Evolutionary conservation across 805 yeast genomes (phyloP).

Genomic region (Lipomyces lipofer): DNA sequence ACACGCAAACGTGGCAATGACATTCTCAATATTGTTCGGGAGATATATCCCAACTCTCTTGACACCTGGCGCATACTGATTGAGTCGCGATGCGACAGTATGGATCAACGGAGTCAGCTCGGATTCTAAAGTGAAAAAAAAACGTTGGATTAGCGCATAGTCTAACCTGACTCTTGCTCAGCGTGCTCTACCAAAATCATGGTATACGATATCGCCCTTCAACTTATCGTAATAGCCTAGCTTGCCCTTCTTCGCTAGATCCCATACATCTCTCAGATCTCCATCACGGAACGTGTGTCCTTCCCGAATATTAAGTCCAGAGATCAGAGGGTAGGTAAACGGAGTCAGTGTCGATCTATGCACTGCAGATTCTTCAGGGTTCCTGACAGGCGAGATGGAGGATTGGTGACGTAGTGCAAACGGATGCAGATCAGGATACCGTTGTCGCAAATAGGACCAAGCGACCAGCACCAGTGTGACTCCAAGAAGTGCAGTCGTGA

Average conservation of each 20-base stretch:
- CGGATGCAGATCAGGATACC: slow-evolving; percentile 42
- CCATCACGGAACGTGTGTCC: slow-evolving; percentile 74
- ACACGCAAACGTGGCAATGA: slow-evolving; percentile 21
- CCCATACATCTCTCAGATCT: slow-evolving; percentile 71
- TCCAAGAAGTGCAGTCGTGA: slow-evolving; percentile 15
- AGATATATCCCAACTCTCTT: slow-evolving; percentile 20
- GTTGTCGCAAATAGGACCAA: slow-evolving; percentile 30
- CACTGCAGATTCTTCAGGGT: slow-evolving; percentile 68
- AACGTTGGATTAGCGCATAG: slow-evolving; percentile 18
- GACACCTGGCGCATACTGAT: slow-evolving; percentile 13
- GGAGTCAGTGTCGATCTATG: slow-evolving; percentile 76
- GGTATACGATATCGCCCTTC: slow-evolving; percentile 5
- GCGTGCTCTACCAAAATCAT: slow-evolving; percentile 18
- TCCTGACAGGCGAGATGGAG: slow-evolving; percentile 62
- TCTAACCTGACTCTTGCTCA: neutral
- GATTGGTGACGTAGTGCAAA: slow-evolving; percentile 54
- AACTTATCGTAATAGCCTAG: slow-evolving; percentile 39
- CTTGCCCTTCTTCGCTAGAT: slow-evolving; percentile 36
- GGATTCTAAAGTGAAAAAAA: slow-evolving; percentile 2
- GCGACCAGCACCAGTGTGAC: slow-evolving; percentile 16
- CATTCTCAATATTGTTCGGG: slow-evolving; percentile 26
- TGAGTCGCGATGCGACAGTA: slow-evolving; percentile 11
- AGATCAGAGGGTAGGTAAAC: slow-evolving; percentile 63
- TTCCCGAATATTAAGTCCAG: slow-evolving; percentile 66
- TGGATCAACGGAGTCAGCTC: slow-evolving; percentile 13